These are phyloP conservation scores for Cladosporium colombiae DNA, from an alignment of 2,329 filamentous ascomycete genomes.

Conservation along the genomic window DNA sequence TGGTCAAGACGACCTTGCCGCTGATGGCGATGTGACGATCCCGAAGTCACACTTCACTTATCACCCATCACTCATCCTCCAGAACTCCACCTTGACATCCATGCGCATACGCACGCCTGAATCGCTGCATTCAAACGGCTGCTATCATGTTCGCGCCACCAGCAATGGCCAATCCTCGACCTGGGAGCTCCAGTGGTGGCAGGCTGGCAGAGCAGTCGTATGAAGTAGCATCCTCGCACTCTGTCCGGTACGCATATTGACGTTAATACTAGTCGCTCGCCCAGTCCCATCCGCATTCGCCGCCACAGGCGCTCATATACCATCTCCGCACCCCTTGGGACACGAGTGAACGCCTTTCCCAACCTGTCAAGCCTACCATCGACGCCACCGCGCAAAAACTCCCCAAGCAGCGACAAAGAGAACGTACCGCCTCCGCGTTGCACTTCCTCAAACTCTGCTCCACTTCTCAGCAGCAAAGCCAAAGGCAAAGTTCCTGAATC, in stretches of 20 bases:
- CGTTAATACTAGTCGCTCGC: background rate
- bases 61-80: background rate
- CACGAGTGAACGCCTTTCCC: constrained; percentile 17
- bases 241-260: background rate
- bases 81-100: background rate
- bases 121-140: background rate
- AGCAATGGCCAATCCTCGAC: constrained; percentile 1
- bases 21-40: background rate
- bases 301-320: constrained; percentile 21
- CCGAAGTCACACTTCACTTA: background rate
- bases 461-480: background rate
- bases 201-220: constrained; percentile 7
- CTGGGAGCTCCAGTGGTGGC: background rate
- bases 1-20: background rate
- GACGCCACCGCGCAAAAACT: constrained; percentile 11
- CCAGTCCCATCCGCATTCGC: constrained; percentile 4
- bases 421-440: constrained; percentile 6
- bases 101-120: background rate
- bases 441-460: constrained; percentile 14
- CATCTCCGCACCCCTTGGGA: constrained; percentile 17
- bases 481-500: background rate
- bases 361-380: constrained; percentile 8
- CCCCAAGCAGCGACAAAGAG: constrained; percentile 14
- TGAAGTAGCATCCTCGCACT: background rate
- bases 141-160: constrained; percentile 9